A percentile compares a stretch with the other conserved stretches of the same genome.
phyloP scores from a whole-genome alignment of 2,329 filamentous ascomycete genomes.

The Mycosphaerella arachidis region DNA sequence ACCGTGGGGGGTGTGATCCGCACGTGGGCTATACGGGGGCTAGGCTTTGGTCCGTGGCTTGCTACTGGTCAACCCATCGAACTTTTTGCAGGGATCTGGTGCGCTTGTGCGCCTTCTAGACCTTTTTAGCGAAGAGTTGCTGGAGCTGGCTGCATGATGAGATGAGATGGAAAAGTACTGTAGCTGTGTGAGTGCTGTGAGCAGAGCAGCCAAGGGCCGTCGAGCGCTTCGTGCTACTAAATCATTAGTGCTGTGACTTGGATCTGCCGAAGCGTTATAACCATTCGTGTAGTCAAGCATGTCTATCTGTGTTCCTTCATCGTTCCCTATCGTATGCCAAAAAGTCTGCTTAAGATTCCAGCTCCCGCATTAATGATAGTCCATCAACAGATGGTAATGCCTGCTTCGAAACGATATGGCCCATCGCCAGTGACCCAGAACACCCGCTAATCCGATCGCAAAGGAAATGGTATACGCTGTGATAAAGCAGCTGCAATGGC shows the following conservation, averaged over 20 bases:
- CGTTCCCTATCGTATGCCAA: not conserved
- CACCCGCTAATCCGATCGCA: not conserved
- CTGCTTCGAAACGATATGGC: not conserved
- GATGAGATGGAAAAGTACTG: not conserved
- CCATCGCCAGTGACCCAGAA: not conserved
- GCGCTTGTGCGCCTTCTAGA: not conserved
- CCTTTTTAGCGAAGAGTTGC: not conserved
- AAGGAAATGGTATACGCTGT: not conserved
- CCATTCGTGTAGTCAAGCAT: not conserved
- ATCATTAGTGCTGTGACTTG: too few relatives aligned
- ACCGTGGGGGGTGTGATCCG: not conserved
- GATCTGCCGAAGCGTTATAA: too few relatives aligned
- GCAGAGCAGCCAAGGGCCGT: too few relatives aligned
- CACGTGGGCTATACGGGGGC: not conserved
- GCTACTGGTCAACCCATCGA: not conserved
- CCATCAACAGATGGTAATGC: not conserved
- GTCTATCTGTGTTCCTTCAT: not conserved
- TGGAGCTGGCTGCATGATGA: not conserved
- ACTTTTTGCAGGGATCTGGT: not conserved
- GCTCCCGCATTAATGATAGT: not conserved
- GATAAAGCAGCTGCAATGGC: not conserved
- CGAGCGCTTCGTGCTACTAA: too few relatives aligned
- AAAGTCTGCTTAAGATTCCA: not conserved
- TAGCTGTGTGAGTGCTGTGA: not conserved
- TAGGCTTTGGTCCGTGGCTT: not conserved